Percentiles rank a stretch among this genome's conserved stretches.
Evolutionary conservation across 225 moss, liverwort and hornwort species (phyloP).

Genomic region (Ulota crispa): DNA sequence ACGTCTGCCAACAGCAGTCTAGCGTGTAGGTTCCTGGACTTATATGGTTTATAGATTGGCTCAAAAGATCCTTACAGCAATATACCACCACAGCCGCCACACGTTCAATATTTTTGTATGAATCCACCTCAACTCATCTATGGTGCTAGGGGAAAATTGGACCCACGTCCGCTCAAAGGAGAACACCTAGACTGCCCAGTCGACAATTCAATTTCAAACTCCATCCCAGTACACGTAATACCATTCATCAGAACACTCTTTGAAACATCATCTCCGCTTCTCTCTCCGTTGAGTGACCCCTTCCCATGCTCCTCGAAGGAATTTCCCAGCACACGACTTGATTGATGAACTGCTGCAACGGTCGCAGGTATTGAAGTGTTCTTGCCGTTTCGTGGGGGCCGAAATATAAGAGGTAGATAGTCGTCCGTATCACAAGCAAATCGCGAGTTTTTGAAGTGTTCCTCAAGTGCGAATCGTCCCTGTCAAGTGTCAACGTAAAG

Average conservation of each 20-base stretch:
- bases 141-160: constrained; percentile 29
- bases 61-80: constrained; percentile 21
- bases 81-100: constrained; percentile 28
- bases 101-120: constrained; percentile 10
- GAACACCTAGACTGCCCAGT: constrained; percentile 37
- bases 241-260: constrained; percentile 38
- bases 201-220: constrained; percentile 32
- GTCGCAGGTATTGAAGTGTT: constrained; percentile 65
- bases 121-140: constrained; percentile 35
- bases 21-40: constrained; percentile 25
- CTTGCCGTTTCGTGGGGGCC: constrained; percentile 73
- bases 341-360: constrained; percentile 79
- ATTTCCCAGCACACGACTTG: constrained; percentile 49
- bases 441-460: constrained; percentile 89
- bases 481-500: constrained; percentile 14
- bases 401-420: constrained; percentile 81
- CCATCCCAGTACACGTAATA: constrained; percentile 24
- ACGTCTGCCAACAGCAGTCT: constrained; percentile 34
- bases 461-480: constrained; percentile 85
- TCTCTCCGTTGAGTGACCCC: constrained; percentile 41
- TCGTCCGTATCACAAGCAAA: constrained; percentile 97
- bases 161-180: constrained; percentile 31
- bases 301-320: constrained; percentile 35
- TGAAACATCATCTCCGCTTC: constrained; percentile 29
- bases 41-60: no score